These are phyloP conservation scores for Phyllosticta citriasiana DNA, from an alignment of 2,329 filamentous ascomycete genomes.

Conservation along the genomic window DNA sequence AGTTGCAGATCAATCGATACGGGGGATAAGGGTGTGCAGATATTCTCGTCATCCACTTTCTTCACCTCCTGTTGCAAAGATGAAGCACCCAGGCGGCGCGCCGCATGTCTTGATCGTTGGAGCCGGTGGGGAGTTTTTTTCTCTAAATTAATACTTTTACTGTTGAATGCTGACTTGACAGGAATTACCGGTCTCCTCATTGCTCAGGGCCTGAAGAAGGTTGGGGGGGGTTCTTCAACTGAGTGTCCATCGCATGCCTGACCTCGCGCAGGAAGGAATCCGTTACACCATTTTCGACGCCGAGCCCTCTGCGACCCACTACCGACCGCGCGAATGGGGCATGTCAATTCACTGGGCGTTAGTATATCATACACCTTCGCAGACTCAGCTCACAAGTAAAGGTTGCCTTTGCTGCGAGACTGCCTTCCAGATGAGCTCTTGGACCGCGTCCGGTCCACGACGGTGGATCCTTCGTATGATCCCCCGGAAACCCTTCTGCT, in stretches of 20 bases:
- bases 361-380: neutral
- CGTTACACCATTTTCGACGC: constrained; percentile 10
- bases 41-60: neutral
- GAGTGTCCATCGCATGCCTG: neutral
- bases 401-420: constrained; percentile 1
- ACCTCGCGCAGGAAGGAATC: constrained; percentile 11
- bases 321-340: constrained; percentile 13
- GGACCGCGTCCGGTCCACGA: constrained; percentile 1
- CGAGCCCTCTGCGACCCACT: constrained; percentile 6
- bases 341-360: constrained; percentile 15
- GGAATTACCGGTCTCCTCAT: constrained; percentile 27
- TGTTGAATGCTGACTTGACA: neutral
- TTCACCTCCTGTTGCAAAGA: neutral
- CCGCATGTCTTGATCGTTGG: constrained; percentile 8
- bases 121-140: constrained; percentile 2
- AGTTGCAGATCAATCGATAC: neutral
- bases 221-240: constrained; percentile 9
- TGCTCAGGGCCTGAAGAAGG: constrained; percentile 33
- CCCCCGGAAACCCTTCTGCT: constrained; percentile 5
- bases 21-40: neutral
- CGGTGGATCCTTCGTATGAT: constrained; percentile 8
- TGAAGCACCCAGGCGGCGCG: neutral
- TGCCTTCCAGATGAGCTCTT: constrained; percentile 13
- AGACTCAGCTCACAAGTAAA: neutral
- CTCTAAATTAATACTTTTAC: neutral